Base-by-base conservation (phyloP, 768 basidiomycete genomes). In the Russula sp. region DNA sequence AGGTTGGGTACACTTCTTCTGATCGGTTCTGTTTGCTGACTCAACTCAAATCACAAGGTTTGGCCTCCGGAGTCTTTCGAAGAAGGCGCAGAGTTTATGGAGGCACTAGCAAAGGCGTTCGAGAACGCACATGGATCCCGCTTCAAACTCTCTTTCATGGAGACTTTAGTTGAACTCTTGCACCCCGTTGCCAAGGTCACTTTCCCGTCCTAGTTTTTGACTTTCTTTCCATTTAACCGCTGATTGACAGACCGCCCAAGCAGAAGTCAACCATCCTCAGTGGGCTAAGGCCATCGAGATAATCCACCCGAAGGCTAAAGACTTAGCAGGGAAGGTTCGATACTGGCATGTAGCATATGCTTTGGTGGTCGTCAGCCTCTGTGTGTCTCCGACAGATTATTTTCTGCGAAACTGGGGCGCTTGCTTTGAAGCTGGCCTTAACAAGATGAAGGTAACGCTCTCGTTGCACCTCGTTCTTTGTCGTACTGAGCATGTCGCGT, bases 1-100 rank as follows among this genome's bases (percentile, higher is more conserved):
- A 91, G 77, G 91, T 88, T 64, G 54, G 20, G 32, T 16, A 22
- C 48, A 30, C n/a, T 20, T 20, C 28, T 26, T 16, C 40, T 44
- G 46, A 49, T 10, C 14, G 16, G n/a, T 5, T 22, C 20, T 28
- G 59, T 26, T 30, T 61, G n/a, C 51, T 52, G 67, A 51, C 28
- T 57, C 52, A 24, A 38, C 55, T 42, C 22, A 2, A 36, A 61
- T n/a, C 46, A 30, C 67, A 59, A 92, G 90, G 94, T 96, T 50
- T 97, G 92, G 86, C 94, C 94, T 2, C 89, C 92, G 16, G 90
- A 94, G 72, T 86, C 89, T 5, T 94, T 97, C 63, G 94, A 97
- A 72, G 90, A 94, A 74, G 92, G 90, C 3, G 89, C 94, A 3
- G 94, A 98, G 69, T 97, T 96, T 69, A 76, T 97, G 75, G 88